These are phyloP conservation scores for Dichotomocladium elegans DNA, from an alignment of 371 early-diverging fungal genomes.

Conservation along the genomic window DNA sequence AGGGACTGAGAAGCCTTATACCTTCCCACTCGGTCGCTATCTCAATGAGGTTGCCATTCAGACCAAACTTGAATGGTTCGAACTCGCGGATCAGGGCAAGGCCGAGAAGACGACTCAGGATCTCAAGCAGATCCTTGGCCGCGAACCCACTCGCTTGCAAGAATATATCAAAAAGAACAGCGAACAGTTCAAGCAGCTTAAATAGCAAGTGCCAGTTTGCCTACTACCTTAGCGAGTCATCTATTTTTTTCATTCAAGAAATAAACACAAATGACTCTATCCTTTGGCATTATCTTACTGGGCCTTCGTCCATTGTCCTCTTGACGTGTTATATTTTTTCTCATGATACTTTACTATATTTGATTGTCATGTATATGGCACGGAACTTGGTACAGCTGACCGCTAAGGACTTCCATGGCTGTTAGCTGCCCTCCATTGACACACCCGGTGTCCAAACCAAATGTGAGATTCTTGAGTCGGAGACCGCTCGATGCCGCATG, in stretches of 20 bases:
- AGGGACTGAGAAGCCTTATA: constrained; percentile 8
- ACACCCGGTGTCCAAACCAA: constrained; percentile 69
- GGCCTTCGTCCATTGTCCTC: too few species aligned
- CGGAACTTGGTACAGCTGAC: constrained; percentile 18
- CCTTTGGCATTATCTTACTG: too few species aligned
- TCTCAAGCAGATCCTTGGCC: constrained; percentile 22
- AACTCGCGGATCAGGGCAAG: constrained; percentile 19
- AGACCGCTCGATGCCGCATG: constrained; percentile 66
- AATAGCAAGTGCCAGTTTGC: neutral
- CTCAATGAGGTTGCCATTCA: constrained; percentile 25
- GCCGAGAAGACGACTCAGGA: constrained; percentile 21
- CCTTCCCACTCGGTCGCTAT: constrained; percentile 31
- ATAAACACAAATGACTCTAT: too few species aligned
- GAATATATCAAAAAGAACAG: constrained; percentile 35
- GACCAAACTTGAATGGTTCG: constrained; percentile 21
- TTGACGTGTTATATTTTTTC: neutral
- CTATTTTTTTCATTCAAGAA: neutral
- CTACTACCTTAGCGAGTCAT: neutral
- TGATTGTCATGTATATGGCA: constrained; percentile 12
- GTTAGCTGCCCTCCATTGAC: constrained; percentile 62
- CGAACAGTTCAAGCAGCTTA: constrained; percentile 19
- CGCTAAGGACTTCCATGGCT: constrained; percentile 39
- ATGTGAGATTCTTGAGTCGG: constrained; percentile 44
- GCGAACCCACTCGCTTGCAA: constrained; percentile 23
- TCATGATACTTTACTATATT: neutral